phyloP scores from a whole-genome alignment of 2,329 filamentous ascomycete genomes.

The Rutstroemia sydowiana region DNA sequence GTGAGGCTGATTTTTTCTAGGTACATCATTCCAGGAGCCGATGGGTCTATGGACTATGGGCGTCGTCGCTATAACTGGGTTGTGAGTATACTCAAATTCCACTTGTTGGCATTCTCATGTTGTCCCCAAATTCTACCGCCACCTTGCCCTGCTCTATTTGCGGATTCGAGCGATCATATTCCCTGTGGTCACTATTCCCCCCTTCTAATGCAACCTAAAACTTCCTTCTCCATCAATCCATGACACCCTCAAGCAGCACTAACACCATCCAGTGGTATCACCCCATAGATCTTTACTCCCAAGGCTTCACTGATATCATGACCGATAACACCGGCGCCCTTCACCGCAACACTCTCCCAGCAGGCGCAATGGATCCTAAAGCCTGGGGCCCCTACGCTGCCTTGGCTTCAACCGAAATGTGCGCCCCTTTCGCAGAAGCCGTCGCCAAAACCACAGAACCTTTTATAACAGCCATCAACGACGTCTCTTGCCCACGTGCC shows the following conservation, averaged over 20 bases:
- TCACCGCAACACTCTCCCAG: constrained; percentile 21
- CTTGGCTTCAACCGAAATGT: constrained; percentile 10
- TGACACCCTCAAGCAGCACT: too few relatives aligned
- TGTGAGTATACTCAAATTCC: too few relatives aligned
- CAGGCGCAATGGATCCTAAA: constrained; percentile 12
- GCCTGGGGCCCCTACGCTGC: constrained; percentile 15
- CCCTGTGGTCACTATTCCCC: too few relatives aligned
- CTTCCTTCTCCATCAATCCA: too few relatives aligned
- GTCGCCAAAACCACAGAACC: constrained; percentile 34
- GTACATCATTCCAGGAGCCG: constrained; percentile 36
- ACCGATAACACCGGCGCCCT: constrained; percentile 26
- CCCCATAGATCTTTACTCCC: constrained; percentile 24
- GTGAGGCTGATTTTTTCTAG: neutral
- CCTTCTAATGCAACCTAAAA: too few relatives aligned
- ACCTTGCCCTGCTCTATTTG: too few relatives aligned
- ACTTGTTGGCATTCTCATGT: too few relatives aligned
- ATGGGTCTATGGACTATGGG: constrained; percentile 34
- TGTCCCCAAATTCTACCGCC: too few relatives aligned
- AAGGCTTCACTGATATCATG: constrained; percentile 25
- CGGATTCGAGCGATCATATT: too few relatives aligned
- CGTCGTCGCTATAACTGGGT: constrained; percentile 39
- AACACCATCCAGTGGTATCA: constrained; percentile 36
- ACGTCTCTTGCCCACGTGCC: constrained; percentile 31
- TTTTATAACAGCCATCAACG: constrained; percentile 37
- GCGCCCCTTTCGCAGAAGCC: constrained; percentile 27